These are phyloP conservation scores for Paramyrothecium sp. DNA, from an alignment of 2,329 filamentous ascomycete species.

Conservation along the genomic window DNA sequence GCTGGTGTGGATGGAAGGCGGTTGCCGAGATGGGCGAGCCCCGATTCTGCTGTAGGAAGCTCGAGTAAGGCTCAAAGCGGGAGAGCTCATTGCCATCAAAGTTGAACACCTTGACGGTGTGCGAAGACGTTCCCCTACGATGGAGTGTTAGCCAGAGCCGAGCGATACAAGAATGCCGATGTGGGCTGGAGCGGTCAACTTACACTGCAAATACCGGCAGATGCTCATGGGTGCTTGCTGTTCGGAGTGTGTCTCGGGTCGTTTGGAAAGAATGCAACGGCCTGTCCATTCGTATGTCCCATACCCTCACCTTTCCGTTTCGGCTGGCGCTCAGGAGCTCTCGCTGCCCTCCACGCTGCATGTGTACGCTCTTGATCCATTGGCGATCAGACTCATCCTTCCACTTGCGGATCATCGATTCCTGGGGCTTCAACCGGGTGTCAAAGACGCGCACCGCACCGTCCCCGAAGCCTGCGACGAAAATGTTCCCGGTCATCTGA, in stretches of 20 bases:
- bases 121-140: slow-evolving; percentile 77
- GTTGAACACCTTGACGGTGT: slow-evolving; percentile 91
- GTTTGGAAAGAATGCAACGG: slow-evolving; percentile 72
- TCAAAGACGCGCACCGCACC: slow-evolving; percentile 94
- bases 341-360: slow-evolving; percentile 91
- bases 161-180: not conserved
- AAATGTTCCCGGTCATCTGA: slow-evolving; percentile 95
- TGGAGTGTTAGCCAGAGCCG: slow-evolving; percentile 18
- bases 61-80: slow-evolving; percentile 84
- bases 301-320: slow-evolving; percentile 90
- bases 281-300: slow-evolving; percentile 89
- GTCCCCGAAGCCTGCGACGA: slow-evolving; percentile 94
- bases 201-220: slow-evolving; percentile 93
- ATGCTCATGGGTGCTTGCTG: slow-evolving; percentile 91
- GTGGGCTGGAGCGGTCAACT: slow-evolving; percentile 34
- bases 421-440: slow-evolving; percentile 76
- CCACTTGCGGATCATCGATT: slow-evolving; percentile 95
- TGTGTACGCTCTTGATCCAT: slow-evolving; percentile 94
- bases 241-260: slow-evolving; percentile 76
- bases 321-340: slow-evolving; percentile 88
- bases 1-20: slow-evolving; percentile 92
- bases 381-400: slow-evolving; percentile 82
- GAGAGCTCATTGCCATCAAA: slow-evolving; percentile 78
- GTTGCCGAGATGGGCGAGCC: slow-evolving; percentile 82
- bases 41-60: slow-evolving; percentile 79